Evolutionary conservation across 352 stramenopile species (phyloP).

Genomic region (Phytophthora melonis): DNA sequence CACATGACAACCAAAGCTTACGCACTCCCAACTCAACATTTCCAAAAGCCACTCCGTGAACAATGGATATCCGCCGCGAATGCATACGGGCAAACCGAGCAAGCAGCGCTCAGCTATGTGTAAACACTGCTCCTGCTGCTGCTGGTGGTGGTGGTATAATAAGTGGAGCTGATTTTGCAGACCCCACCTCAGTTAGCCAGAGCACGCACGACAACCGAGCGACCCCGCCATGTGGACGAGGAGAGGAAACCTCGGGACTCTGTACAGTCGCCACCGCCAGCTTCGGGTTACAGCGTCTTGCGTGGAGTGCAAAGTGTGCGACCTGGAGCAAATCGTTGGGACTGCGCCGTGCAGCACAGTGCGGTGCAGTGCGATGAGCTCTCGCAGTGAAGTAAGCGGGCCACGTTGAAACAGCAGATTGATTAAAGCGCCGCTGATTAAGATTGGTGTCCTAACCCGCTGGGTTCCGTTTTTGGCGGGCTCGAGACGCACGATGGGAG

Average conservation of each 20-base stretch:
- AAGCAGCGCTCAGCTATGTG: no score
- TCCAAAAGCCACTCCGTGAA: no score
- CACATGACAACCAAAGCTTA: no score
- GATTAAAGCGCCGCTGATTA: constrained; percentile 13
- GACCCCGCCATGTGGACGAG: not conserved
- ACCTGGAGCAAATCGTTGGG: not conserved
- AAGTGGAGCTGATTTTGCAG: no score
- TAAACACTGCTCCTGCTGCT: no score
- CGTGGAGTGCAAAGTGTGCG: not conserved
- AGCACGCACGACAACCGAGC: no score
- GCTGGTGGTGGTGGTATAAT: no score
- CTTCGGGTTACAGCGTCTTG: not conserved
- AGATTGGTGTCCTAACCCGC: constrained; percentile 27
- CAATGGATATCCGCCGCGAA: no score
- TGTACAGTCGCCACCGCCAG: not conserved
- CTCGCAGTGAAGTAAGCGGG: not conserved
- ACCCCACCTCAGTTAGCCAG: no score
- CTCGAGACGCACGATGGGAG: constrained; percentile 21
- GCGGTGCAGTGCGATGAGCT: not conserved
- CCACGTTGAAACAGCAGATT: constrained; percentile 12
- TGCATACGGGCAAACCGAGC: no score
- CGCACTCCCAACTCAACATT: no score
- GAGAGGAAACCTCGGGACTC: not conserved
- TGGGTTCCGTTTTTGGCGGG: constrained; percentile 22
- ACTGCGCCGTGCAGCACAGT: not conserved